These are phyloP conservation scores for Plasmodium gallinaceum DNA, from an alignment of 169 alveolate species.

Conservation along the genomic window DNA sequence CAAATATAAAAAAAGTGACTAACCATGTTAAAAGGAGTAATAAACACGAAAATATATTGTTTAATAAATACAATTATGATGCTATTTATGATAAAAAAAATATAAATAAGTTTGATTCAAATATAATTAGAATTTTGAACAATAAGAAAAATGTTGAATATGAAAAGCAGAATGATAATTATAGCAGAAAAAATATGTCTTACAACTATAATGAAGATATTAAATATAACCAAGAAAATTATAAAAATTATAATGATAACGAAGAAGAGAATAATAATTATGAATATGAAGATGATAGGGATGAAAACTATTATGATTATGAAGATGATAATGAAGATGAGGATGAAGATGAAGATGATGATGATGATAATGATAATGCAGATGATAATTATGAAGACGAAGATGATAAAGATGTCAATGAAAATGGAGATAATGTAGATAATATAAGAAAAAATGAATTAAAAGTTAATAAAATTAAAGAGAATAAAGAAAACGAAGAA, in stretches of 20 bases:
- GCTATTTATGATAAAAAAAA: constrained; percentile 9
- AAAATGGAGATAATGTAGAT: neutral
- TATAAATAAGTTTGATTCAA: constrained; percentile 29
- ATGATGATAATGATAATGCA: neutral
- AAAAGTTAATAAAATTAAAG: neutral
- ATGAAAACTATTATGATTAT: neutral
- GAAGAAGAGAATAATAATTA: constrained; percentile 15
- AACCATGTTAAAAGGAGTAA: neutral
- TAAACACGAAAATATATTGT: neutral
- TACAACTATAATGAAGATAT: neutral
- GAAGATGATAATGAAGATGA: constrained; percentile 27
- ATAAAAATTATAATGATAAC: constrained; percentile 11
- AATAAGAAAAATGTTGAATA: constrained; percentile 40
- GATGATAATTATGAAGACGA: constrained; percentile 20
- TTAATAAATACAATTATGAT: constrained; percentile 7
- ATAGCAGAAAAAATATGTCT: neutral
- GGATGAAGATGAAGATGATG: constrained; percentile 1
- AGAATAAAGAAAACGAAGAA: constrained; percentile 5
- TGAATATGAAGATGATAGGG: neutral
- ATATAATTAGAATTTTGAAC: constrained; percentile 39
- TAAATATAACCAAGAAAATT: constrained; percentile 8
- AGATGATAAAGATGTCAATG: constrained; percentile 3
- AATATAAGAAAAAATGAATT: neutral
- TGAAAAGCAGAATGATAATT: constrained; percentile 14
- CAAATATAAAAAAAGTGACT: constrained; percentile 10